Evolutionary conservation across 2,329 filamentous ascomycete genomes (phyloP).

Genomic region (Pyricularia sp.): DNA sequence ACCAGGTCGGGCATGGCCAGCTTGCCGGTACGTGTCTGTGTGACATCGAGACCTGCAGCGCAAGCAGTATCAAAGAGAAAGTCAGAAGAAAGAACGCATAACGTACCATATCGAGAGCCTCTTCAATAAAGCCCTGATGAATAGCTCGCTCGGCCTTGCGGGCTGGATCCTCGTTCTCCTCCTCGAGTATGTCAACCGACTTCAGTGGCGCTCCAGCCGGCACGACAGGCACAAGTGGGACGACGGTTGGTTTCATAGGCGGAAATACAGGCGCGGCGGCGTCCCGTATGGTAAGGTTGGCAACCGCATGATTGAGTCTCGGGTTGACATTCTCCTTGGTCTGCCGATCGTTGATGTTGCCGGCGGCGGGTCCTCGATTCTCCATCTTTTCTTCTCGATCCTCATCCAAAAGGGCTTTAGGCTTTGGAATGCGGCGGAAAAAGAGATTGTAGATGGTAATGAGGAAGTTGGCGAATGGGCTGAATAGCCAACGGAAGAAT

Average conservation of each 20-base stretch:
- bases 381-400: neutral
- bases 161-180: slow-evolving; percentile 19
- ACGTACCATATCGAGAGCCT: slow-evolving; percentile 77
- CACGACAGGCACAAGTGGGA: neutral
- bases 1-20: neutral
- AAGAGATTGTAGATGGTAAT: neutral
- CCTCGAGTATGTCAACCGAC: slow-evolving; percentile 9
- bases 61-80: neutral
- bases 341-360: neutral
- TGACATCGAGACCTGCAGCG: neutral
- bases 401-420: neutral
- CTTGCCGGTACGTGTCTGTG: neutral
- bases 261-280: neutral
- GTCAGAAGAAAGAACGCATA: slow-evolving; percentile 7
- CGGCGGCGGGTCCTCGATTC: neutral
- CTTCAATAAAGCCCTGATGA: slow-evolving; percentile 63
- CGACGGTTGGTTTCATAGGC: neutral
- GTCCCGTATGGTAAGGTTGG: slow-evolving; percentile 1
- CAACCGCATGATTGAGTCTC: neutral
- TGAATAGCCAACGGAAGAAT: neutral
- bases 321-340: slow-evolving; percentile 1
- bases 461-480: neutral
- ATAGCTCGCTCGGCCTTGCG: slow-evolving; percentile 25
- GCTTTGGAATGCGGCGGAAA: neutral
- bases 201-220: slow-evolving; percentile 10